phyloP scores from a whole-genome alignment of 2,329 filamentous ascomycete species.

The Neonectria hederae region DNA sequence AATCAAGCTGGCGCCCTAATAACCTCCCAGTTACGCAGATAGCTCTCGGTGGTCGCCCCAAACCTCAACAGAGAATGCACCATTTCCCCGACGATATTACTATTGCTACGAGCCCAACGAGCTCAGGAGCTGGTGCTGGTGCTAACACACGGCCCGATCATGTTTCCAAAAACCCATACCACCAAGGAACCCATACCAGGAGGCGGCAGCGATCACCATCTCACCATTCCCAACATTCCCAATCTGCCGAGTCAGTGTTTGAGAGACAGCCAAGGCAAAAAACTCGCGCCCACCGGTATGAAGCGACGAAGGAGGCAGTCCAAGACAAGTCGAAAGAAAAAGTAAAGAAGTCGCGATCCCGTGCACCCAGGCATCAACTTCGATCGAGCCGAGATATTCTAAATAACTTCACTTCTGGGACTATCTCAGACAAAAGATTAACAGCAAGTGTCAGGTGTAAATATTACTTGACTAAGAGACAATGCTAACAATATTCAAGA shows the following conservation, averaged over 20 bases:
- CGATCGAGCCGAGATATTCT: conserved; percentile 59
- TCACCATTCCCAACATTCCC: neutral
- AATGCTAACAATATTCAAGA: conserved; percentile 31
- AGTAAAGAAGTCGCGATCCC: conserved; percentile 12
- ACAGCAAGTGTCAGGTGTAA: conserved; percentile 39
- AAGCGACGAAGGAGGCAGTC: conserved; percentile 47
- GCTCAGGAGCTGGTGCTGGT: neutral
- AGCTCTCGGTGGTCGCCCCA: neutral
- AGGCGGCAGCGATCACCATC: neutral
- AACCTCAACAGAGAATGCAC: neutral
- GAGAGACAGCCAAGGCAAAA: conserved; percentile 64
- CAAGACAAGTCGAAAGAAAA: conserved; percentile 6
- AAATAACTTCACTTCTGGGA: conserved; percentile 64
- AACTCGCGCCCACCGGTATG: conserved; percentile 65
- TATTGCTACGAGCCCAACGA: conserved; percentile 2
- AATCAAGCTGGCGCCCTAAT: conserved; percentile 13
- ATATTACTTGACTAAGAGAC: neutral
- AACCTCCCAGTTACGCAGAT: conserved; percentile 14
- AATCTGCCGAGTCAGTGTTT: conserved; percentile 44
- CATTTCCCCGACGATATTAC: conserved; percentile 7
- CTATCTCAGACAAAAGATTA: conserved; percentile 54
- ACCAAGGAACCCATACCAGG: conserved; percentile 22
- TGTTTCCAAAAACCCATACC: neutral
- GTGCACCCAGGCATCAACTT: conserved; percentile 42
- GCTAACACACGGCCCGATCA: neutral